Evolutionary conservation across 768 basidiomycete genomes (phyloP).

Genomic region (Psilocybe azurescens): DNA sequence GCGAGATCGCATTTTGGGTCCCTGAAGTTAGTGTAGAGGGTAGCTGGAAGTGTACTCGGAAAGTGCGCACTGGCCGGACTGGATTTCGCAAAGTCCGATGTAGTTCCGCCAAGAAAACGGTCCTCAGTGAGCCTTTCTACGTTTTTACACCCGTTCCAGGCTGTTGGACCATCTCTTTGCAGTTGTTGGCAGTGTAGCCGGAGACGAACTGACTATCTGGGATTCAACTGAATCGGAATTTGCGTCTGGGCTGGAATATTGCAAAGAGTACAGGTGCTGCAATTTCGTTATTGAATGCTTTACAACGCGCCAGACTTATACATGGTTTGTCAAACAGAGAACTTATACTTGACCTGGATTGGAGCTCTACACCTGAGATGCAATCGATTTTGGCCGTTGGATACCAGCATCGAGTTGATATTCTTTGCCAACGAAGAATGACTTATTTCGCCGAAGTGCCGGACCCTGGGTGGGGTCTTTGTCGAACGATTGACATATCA

Average conservation of each 20-base stretch:
- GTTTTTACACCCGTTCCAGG: not conserved
- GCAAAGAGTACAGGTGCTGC: slow-evolving; percentile 61
- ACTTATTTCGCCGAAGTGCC: slow-evolving; percentile 77
- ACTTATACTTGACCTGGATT: slow-evolving; percentile 83
- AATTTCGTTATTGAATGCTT: not conserved
- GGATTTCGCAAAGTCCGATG: slow-evolving; percentile 77
- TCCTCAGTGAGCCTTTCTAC: slow-evolving; percentile 62
- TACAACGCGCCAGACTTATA: not conserved
- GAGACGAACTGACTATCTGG: slow-evolving; percentile 92
- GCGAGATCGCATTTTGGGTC: slow-evolving; percentile 89
- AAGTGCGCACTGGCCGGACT: slow-evolving; percentile 71
- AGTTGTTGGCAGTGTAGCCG: slow-evolving; percentile 68
- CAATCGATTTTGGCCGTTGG: slow-evolving; percentile 94
- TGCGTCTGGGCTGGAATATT: slow-evolving; percentile 85
- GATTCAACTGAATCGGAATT: slow-evolving; percentile 96
- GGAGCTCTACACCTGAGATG: slow-evolving; percentile 89
- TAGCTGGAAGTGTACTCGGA: slow-evolving; percentile 73
- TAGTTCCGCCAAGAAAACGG: slow-evolving; percentile 92
- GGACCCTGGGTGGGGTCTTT: slow-evolving; percentile 78
- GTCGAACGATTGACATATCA: slow-evolving; percentile 71
- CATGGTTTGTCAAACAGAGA: slow-evolving; percentile 40
- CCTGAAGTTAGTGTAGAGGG: slow-evolving; percentile 44
- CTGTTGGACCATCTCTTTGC: not conserved
- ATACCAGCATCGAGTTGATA: slow-evolving; percentile 75
- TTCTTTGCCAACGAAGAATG: slow-evolving; percentile 94